These are phyloP conservation scores for Podosphaera xanthii DNA, from an alignment of 2,329 filamentous ascomycete genomes.

Conservation along the genomic window DNA sequence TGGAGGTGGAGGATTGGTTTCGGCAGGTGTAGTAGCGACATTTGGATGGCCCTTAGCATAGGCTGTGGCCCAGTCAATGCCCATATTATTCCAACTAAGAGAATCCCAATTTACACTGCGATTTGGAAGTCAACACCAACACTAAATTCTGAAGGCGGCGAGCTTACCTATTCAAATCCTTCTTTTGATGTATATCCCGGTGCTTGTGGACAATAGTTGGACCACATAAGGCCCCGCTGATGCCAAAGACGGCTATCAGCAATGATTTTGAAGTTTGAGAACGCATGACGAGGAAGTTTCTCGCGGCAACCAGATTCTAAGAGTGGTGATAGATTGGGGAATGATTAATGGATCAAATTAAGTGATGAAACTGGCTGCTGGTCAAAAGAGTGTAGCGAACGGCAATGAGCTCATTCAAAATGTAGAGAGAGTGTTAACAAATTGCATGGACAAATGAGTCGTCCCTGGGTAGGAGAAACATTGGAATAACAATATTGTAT, in stretches of 20 bases:
- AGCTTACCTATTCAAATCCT: slow-evolving; percentile 10
- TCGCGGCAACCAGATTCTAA: background rate
- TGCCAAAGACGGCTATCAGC: slow-evolving; percentile 12
- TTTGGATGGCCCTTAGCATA: slow-evolving; percentile 3
- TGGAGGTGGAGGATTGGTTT: background rate
- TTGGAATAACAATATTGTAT: too few relatives aligned
- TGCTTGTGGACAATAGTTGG: slow-evolving; percentile 14
- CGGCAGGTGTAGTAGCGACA: slow-evolving; percentile 1
- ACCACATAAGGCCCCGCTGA: slow-evolving; percentile 14
- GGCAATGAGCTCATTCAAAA: background rate
- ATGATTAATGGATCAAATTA: background rate
- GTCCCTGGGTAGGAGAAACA: too few relatives aligned
- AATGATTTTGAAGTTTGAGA: slow-evolving; percentile 12
- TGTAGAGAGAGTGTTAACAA: background rate
- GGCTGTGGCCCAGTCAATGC: slow-evolving; percentile 12
- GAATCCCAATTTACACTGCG: slow-evolving; percentile 8
- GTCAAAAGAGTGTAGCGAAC: background rate
- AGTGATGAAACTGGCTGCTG: background rate
- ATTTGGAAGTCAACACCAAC: background rate
- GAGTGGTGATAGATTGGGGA: too few relatives aligned
- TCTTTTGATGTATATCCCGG: slow-evolving; percentile 13
- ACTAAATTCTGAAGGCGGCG: background rate
- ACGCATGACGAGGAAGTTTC: slow-evolving; percentile 11
- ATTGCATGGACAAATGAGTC: background rate
- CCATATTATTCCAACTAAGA: slow-evolving; percentile 12